Conservation (phyloP, 2,329 filamentous ascomycete genomes). For the Ascochyta fabae region DNA sequence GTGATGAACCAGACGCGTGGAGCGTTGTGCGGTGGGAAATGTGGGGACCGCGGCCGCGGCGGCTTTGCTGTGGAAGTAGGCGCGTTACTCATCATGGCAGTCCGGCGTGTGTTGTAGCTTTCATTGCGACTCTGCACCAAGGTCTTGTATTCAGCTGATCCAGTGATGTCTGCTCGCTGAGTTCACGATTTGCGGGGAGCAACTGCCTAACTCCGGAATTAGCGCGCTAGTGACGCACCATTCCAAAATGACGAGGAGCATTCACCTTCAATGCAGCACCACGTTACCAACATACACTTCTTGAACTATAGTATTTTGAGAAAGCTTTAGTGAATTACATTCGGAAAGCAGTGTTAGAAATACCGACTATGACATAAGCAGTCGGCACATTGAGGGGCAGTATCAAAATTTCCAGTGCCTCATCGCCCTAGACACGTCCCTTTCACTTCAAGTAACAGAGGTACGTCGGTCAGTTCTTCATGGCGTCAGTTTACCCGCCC, state of each 20-base stretch:
- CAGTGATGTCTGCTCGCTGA: not conserved
- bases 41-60: slow-evolving; percentile 50
- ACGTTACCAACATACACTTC: not conserved
- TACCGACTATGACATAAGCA: too few species aligned
- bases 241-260: slow-evolving; percentile 1
- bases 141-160: not conserved
- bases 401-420: slow-evolving; percentile 1
- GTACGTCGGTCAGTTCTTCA: slow-evolving; percentile 18
- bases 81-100: slow-evolving; percentile 11
- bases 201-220: slow-evolving; percentile 25
- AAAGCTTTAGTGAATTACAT: not conserved
- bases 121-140: not conserved
- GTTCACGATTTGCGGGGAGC: slow-evolving; percentile 13
- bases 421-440: not conserved
- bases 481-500: not conserved
- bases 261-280: not conserved
- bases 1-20: slow-evolving; percentile 95
- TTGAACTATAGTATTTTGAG: not conserved
- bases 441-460: slow-evolving; percentile 19
- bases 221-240: slow-evolving; percentile 15
- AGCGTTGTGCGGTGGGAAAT: slow-evolving; percentile 66
- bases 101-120: not conserved
- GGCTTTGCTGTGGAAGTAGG: slow-evolving; percentile 26
- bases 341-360: not conserved
- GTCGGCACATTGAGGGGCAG: not conserved